Evolutionary conservation across 2,329 filamentous ascomycete species (phyloP).

Genomic region (Cladosporium oxysporum): DNA sequence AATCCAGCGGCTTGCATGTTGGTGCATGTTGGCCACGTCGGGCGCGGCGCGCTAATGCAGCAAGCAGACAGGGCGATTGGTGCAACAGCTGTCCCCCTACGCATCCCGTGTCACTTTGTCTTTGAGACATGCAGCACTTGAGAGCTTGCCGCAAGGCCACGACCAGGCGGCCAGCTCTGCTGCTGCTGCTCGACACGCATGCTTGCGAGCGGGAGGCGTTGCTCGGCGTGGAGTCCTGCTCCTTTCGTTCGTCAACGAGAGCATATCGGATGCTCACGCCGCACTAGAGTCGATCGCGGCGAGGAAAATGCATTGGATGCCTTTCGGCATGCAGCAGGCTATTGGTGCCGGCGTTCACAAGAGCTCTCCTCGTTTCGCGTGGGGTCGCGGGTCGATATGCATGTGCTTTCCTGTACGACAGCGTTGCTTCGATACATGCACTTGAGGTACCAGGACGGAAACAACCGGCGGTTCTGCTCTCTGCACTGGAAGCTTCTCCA

Average conservation of each 20-base stretch:
- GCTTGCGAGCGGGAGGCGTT: neutral
- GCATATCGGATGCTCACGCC: neutral
- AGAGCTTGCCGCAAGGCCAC: constrained; percentile 3
- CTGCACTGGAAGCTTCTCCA: neutral
- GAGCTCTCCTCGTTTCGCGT: constrained; percentile 10
- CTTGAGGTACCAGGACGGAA: neutral
- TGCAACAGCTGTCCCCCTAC: neutral
- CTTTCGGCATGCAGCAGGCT: neutral
- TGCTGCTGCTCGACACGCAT: neutral
- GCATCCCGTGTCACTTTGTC: constrained; percentile 9
- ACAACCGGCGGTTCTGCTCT: neutral
- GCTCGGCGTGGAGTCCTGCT: neutral
- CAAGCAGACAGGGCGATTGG: neutral
- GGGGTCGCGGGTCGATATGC: neutral
- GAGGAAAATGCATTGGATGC: constrained; percentile 3
- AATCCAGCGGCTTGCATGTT: neutral
- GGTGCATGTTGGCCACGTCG: neutral
- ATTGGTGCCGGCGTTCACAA: constrained; percentile 4
- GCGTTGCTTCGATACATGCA: neutral
- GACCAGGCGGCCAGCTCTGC: constrained; percentile 7
- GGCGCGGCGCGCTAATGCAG: constrained; percentile 9
- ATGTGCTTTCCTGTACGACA: constrained; percentile 6
- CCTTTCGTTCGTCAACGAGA: neutral
- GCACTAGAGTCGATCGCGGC: neutral
- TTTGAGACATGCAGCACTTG: constrained; percentile 18